Conservation (phyloP, 164 flowering plant species). For the Magnolia kwangsiensis region DNA sequence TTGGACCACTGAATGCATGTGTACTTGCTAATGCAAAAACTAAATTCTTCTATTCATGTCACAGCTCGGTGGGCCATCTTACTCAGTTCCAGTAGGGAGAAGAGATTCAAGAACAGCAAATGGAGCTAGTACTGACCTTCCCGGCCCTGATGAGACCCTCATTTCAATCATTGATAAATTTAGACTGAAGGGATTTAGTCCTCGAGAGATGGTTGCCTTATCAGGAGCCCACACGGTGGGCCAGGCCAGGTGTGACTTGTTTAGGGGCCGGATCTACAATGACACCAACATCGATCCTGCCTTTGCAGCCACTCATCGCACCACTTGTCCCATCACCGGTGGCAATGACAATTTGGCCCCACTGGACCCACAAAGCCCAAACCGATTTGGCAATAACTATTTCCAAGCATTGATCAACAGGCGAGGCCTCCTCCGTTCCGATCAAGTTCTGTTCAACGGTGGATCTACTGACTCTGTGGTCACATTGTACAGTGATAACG, state of each 20-base stretch:
- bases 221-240: neutral
- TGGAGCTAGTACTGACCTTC: slow-evolving; percentile 1
- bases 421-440: neutral
- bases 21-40: neutral
- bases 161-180: neutral
- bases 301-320: neutral
- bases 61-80: slow-evolving; percentile 43
- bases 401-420: neutral
- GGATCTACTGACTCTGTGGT: neutral
- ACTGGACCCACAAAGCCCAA: neutral
- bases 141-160: neutral
- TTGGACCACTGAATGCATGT: neutral
- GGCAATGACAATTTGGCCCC: neutral
- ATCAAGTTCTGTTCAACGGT: neutral
- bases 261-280: neutral
- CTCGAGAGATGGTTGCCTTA: neutral
- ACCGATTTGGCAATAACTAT: neutral
- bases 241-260: neutral
- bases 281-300: neutral
- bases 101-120: slow-evolving; percentile 43
- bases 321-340: neutral
- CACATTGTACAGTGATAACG: neutral
- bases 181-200: neutral
- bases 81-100: slow-evolving; percentile 39
- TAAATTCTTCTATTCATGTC: neutral